These are phyloP conservation scores for Phytophthora pini DNA, from an alignment of 352 stramenopile species.

Conservation along the genomic window DNA sequence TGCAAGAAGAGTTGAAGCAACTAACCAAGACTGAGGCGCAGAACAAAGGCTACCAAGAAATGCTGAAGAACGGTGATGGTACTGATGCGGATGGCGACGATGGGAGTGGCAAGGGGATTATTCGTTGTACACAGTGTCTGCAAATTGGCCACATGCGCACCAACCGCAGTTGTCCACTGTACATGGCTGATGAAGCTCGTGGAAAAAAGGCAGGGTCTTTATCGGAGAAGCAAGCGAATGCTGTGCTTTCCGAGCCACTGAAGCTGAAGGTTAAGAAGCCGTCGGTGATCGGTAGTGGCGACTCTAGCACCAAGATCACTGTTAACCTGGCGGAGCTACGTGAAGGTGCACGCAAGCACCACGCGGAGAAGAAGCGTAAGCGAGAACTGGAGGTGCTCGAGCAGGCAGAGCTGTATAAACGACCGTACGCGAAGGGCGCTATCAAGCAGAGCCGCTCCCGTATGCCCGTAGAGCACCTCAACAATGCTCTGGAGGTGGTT, in stretches of 20 bases:
- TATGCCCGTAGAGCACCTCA: conserved; percentile 81
- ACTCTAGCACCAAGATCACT: conserved; percentile 65
- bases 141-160: conserved; percentile 86
- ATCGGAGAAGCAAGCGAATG: conserved; percentile 38
- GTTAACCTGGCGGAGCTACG: conserved; percentile 79
- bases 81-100: conserved; percentile 34
- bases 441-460: conserved; percentile 80
- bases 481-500: conserved; percentile 68
- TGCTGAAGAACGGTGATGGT: conserved; percentile 81
- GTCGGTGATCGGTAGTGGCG: conserved; percentile 28
- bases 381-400: conserved; percentile 76
- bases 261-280: conserved; percentile 76
- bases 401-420: conserved; percentile 83
- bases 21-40: conserved; percentile 82
- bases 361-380: conserved; percentile 85
- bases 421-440: conserved; percentile 72
- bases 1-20: conserved; percentile 89
- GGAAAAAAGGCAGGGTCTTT: conserved; percentile 42
- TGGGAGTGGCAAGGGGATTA: conserved; percentile 59
- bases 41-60: conserved; percentile 85
- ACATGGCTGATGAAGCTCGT: conserved; percentile 73
- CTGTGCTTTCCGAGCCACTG: conserved; percentile 44
- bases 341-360: conserved; percentile 77
- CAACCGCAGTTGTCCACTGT: conserved; percentile 83
- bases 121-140: conserved; percentile 84